Evolutionary conservation across 257 asterid genomes (phyloP).

Genomic region (Solanum dulcamara): DNA sequence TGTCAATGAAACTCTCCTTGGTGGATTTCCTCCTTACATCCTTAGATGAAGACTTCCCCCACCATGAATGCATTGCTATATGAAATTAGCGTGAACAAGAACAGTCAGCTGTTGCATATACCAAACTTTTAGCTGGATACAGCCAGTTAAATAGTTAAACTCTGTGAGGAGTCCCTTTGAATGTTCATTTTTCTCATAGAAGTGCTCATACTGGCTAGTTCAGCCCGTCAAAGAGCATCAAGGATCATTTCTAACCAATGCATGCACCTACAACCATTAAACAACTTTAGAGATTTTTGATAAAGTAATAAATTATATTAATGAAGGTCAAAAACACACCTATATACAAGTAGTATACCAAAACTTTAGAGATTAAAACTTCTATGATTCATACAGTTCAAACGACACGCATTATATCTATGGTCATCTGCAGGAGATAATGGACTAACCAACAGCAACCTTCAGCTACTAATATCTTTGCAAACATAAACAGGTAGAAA

Average conservation of each 20-base stretch:
- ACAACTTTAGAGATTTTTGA: background rate
- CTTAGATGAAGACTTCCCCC: slow-evolving; percentile 36
- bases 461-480: background rate
- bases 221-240: background rate
- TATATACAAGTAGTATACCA: background rate
- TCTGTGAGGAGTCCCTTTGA: background rate
- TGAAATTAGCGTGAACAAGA: background rate
- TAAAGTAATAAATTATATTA: background rate
- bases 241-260: background rate
- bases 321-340: background rate
- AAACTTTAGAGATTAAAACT: background rate
- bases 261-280: background rate
- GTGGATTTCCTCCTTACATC: slow-evolving; percentile 28
- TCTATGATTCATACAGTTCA: background rate
- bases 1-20: slow-evolving; percentile 20
- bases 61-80: slow-evolving; percentile 36
- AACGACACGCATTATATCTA: background rate
- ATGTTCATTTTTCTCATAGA: background rate
- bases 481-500: background rate
- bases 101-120: background rate
- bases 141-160: background rate
- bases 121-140: background rate
- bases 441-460: background rate
- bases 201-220: background rate
- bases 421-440: background rate